Base-by-base conservation (phyloP, 2,329 filamentous ascomycete species). In the Neodidymelliopsis sp. region DNA sequence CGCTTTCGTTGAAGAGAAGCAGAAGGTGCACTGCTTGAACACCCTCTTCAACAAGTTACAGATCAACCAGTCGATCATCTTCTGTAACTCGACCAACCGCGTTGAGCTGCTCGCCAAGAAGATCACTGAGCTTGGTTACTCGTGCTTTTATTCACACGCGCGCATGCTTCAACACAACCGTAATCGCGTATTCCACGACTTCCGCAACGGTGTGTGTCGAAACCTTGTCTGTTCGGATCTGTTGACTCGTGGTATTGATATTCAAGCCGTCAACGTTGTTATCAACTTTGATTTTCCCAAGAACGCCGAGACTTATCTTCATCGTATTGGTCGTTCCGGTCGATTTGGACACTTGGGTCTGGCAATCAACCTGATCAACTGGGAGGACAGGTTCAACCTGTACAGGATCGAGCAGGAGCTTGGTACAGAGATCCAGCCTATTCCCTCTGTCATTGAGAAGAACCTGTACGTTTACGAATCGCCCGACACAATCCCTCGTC, bases 201-300 rank as follows among this genome's bases (percentile, higher is more conserved):
- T 99, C 81, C 88, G 94, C 62, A 97, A 97, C 66, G 94, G 94
- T 49, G 92, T 96, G 42, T 97, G 93, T 80, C 91, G 94, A 67
- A 99, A 99, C 73, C 85, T 99, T 27, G 94, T 99, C 56, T 99
- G 94, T 77, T 99, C 95, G 2, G 94, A 99, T 77, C 82, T 99
- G 28, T 84, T 99, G 57, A 99, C 94, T 57, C 92, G 94, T 77
- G 94, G 94, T 85, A 99, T 99, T 68, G 94, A 99, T 77, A 99
- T 99, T 59, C 94, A 99, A 76, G 94, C 94, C 43, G 94, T 99
- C 69, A 99, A 99, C 66, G 94, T 99, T 45, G 94, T 99, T 71
- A 99, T 99, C 84, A 99, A 99, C 79, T 99, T 99, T 69, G 94
- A 99, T 70, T 99, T 99, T 74, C 94, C 94, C 44, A 99, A 99